These are phyloP conservation scores for Ramaria sp. DNA, from an alignment of 768 basidiomycete species.

Conservation along the genomic window DNA sequence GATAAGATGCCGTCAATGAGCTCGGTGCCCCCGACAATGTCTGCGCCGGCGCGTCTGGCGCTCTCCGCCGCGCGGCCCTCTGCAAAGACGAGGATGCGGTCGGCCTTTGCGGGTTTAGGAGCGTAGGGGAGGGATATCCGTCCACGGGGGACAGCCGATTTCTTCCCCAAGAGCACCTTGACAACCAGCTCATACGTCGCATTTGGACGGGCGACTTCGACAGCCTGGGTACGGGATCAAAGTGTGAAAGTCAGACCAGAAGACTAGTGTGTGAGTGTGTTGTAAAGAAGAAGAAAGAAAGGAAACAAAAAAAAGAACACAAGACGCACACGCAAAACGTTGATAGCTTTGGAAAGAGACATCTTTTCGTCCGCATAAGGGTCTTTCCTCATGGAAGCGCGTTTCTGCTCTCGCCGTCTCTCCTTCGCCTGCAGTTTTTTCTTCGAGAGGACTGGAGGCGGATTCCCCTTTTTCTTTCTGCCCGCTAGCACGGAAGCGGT, in stretches of 20 bases:
- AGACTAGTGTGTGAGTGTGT: no score
- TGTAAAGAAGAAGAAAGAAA: no score
- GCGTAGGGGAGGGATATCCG: conserved; percentile 79
- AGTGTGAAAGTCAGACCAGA: conserved; percentile 4
- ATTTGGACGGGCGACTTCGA: conserved; percentile 68
- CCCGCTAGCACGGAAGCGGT: conserved; percentile 27
- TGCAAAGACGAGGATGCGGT: conserved; percentile 87
- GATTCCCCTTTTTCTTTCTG: conserved; percentile 38
- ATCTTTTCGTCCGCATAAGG: conserved; percentile 59
- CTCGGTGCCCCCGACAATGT: conserved; percentile 84
- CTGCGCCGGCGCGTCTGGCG: conserved; percentile 80
- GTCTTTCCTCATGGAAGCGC: conserved; percentile 35
- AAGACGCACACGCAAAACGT: conserved; percentile 56
- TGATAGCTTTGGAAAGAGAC: conserved; percentile 52
- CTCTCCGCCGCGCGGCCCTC: conserved; percentile 74
- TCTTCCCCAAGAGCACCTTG: conserved; percentile 68
- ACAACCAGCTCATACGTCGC: conserved; percentile 74
- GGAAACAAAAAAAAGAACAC: no score
- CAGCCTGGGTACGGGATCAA: conserved; percentile 39
- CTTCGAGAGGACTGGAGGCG: conserved; percentile 45
- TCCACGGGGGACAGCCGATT: conserved; percentile 79
- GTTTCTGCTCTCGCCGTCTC: conserved; percentile 27
- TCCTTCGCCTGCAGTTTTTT: conserved; percentile 58
- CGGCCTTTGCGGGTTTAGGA: conserved; percentile 56
- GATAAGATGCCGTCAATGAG: conserved; percentile 73